A percentile compares a stretch with the other conserved stretches of the same genome.
Evolutionary conservation across 2,329 filamentous ascomycete genomes (phyloP).

Genomic region (Epichloe elymi): DNA sequence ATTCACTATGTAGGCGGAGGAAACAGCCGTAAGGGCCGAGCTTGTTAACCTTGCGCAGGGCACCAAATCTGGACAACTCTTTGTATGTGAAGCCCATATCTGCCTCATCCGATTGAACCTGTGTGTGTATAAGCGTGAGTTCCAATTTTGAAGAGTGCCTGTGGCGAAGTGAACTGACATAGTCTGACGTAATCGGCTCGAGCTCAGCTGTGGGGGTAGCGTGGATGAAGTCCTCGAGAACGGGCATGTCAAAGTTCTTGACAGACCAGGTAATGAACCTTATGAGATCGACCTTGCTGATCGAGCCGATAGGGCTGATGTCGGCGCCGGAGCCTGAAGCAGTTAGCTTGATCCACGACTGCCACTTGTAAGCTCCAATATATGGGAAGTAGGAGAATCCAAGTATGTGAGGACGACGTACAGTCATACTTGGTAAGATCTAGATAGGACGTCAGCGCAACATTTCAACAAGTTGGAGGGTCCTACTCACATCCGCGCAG

Average conservation of each 20-base stretch:
- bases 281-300: constrained; percentile 49
- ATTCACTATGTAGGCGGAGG: constrained; percentile 25
- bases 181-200: constrained; percentile 25
- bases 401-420: neutral
- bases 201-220: constrained; percentile 43
- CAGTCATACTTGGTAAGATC: constrained; percentile 23
- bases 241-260: constrained; percentile 43
- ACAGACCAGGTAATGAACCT: constrained; percentile 48
- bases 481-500: constrained; percentile 4
- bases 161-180: constrained; percentile 6
- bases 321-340: constrained; percentile 26
- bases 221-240: constrained; percentile 48
- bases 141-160: constrained; percentile 8
- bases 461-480: neutral
- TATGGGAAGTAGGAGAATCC: neutral
- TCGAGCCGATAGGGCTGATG: constrained; percentile 13
- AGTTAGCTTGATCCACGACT: neutral
- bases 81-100: constrained; percentile 31
- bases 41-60: constrained; percentile 27
- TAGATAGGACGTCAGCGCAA: neutral
- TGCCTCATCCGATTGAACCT: constrained; percentile 24
- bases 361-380: neutral
- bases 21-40: constrained; percentile 28
- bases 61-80: constrained; percentile 26
- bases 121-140: neutral